Evolutionary conservation across 2,329 filamentous ascomycete genomes (phyloP).

Genomic region (Colletotrichum spaethianum): DNA sequence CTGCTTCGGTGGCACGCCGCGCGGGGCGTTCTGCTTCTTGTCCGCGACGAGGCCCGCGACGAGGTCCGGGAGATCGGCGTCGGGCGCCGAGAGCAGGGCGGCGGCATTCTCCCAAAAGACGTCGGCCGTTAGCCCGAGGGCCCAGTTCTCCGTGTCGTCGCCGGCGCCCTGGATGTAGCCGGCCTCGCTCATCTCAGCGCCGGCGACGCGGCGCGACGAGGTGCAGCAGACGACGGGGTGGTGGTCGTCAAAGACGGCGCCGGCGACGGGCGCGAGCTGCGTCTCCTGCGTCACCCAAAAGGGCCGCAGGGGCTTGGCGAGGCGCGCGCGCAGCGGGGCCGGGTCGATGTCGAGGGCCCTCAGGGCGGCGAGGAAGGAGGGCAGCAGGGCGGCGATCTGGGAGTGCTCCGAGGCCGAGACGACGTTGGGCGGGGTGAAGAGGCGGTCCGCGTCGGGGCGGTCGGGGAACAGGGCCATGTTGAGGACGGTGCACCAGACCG

Average conservation of each 20-base stretch:
- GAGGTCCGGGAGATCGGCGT: conserved; percentile 72
- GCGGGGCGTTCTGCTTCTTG: conserved; percentile 37
- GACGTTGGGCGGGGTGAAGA: conserved; percentile 80
- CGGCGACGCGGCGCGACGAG: conserved; percentile 79
- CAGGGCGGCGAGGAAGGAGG: conserved; percentile 67
- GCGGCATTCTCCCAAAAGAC: conserved; percentile 84
- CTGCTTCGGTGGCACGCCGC: conserved; percentile 41
- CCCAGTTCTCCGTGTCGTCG: conserved; percentile 96
- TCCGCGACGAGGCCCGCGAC: conserved; percentile 62
- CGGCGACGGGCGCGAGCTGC: conserved; percentile 48
- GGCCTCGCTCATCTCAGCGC: conserved; percentile 75
- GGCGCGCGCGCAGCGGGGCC: conserved; percentile 63
- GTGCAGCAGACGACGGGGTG: conserved; percentile 88
- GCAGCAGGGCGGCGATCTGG: conserved; percentile 78
- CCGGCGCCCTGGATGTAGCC: conserved; percentile 92
- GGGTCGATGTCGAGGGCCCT: conserved; percentile 73
- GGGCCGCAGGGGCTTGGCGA: conserved; percentile 82
- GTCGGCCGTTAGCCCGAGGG: conserved; percentile 80
- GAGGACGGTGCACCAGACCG: conserved; percentile 92
- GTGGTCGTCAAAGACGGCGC: conserved; percentile 67
- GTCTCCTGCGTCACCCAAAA: conserved; percentile 86
- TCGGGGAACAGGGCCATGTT: conserved; percentile 84
- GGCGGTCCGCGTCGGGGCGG: conserved; percentile 51
- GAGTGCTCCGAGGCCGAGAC: conserved; percentile 82
- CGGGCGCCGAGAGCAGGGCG: conserved; percentile 72